Evolutionary conservation across 768 basidiomycete species (phyloP), one percentile per base, ranked within the genome.

Genomic region (Crucibulum laeve): DNA sequence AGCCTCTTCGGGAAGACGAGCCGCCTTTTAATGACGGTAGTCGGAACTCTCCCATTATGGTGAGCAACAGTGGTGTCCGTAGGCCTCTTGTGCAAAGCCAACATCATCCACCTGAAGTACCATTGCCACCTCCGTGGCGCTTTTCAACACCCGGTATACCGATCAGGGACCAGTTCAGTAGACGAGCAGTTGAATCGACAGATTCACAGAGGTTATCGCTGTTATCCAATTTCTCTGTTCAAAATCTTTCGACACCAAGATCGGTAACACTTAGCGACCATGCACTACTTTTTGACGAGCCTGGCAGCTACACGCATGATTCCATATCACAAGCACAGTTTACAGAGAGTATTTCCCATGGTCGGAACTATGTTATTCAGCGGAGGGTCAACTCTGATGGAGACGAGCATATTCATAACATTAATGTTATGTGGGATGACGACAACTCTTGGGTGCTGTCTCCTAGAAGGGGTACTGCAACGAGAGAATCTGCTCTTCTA

Each of bases 271-370:
- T 57, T 33, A n/a, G n/a, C n/a, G 51, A 55, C 15, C 59, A 62
- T 5, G 60, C 65, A 28, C 57, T 71, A 6, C 53, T 71, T 8
- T 71, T 71, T 42, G 66, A 69, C 19, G 71, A 72, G 47, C 69
- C 69, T 3, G 46, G 55, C 10, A 70, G 65, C 47, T 65, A 66
- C 25, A 32, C 10, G 42, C 33, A 37, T 22, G 13, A 10, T 23
- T 19, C 28, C n/a, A 41, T 40, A 46, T 17, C 22, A 21, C 30
- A 35, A 37, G 14, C 38, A 11, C 41, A 46, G 11, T 42, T 47
- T 14, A 23, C 17, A 35, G 53, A 47, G 4, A 49, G 52, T 34
- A 25, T 38, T 15, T 48, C 47, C 32, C 47, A 44, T 33, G 61
- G 54, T 25, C 54, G 65, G 33, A 65, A 52, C 40, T 67, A 70